Evolutionary conservation across 257 asterid species (phyloP).

Genomic region (Henckelia pumila): DNA sequence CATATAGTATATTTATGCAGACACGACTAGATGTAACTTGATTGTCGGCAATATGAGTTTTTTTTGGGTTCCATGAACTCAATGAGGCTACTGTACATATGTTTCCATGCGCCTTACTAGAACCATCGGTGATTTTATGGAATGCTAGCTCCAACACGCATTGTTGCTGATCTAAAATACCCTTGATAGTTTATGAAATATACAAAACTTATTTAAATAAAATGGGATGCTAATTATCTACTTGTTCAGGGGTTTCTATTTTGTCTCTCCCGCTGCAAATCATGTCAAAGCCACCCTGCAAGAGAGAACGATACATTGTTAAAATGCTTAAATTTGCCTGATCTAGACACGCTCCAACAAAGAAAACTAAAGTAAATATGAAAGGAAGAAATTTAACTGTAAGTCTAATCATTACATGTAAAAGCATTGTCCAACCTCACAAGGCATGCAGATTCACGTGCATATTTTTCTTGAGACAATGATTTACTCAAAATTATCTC

Average conservation of each 20-base stretch:
- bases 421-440: neutral
- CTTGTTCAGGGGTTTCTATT: constrained; percentile 99
- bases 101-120: neutral
- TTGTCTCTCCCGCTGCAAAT: constrained; percentile 98
- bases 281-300: constrained; percentile 99
- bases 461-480: neutral
- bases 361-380: neutral
- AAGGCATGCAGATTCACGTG: neutral
- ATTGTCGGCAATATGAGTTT: neutral
- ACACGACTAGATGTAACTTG: neutral
- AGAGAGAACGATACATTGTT: neutral
- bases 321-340: neutral
- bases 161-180: neutral
- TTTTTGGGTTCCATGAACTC: neutral
- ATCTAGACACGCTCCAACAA: neutral
- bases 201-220: neutral
- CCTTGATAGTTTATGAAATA: neutral
- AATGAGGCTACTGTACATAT: neutral
- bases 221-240: constrained; percentile 24
- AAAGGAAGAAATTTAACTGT: neutral
- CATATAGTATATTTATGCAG: neutral
- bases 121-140: neutral
- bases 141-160: too few relatives aligned
- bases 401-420: too few relatives aligned
- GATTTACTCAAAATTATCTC: neutral